Conservation (phyloP, 2,329 filamentous ascomycete species). For the Clarireedia sp. region DNA sequence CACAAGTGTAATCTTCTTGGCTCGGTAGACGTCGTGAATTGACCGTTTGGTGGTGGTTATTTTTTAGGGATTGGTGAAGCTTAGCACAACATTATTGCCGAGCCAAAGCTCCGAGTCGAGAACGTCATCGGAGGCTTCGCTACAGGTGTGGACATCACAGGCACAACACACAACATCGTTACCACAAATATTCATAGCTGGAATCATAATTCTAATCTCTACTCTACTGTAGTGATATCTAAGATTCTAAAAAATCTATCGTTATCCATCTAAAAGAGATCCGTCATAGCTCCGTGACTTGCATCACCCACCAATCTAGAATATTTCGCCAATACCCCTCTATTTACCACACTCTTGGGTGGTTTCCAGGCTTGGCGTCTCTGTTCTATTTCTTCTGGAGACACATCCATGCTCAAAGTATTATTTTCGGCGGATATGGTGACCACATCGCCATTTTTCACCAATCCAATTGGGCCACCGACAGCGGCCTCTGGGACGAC, state of each 20-base stretch:
- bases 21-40: no score
- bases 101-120: no score
- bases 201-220: no score
- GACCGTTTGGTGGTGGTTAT: no score
- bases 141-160: no score
- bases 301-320: constrained; percentile 81
- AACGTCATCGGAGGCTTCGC: no score
- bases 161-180: no score
- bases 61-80: no score
- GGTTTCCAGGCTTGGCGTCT: constrained; percentile 61
- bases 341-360: constrained; percentile 64
- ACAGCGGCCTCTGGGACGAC: constrained; percentile 85
- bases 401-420: constrained; percentile 54
- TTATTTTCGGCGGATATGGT: constrained; percentile 82
- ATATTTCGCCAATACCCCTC: constrained; percentile 87
- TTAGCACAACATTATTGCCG: no score
- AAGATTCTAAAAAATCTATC: neutral
- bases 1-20: no score
- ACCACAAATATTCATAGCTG: no score
- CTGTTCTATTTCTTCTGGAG: constrained; percentile 61
- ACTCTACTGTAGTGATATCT: neutral
- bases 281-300: constrained; percentile 83
- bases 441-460: constrained; percentile 71
- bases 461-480: constrained; percentile 80
- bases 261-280: constrained; percentile 48